Base-by-base conservation (phyloP, 495 filamentous ascomycete genomes). In the Monascus purpureus region DNA sequence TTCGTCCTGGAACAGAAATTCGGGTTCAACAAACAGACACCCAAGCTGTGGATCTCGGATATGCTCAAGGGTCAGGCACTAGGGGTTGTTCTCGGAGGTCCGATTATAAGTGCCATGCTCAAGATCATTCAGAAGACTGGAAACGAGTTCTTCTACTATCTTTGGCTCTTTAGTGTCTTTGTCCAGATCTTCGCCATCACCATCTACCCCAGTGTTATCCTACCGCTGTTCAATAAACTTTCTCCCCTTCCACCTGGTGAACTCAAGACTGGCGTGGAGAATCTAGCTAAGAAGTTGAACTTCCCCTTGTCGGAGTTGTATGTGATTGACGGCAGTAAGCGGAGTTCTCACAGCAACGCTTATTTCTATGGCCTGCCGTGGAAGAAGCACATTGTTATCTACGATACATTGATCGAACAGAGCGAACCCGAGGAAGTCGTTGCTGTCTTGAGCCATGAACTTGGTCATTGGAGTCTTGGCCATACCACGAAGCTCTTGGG, bases 331-430 rank as follows among this genome's bases (percentile, higher is more conserved):
- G 92, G 90, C 18, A 93, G 85, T 66, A 95, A 93, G 70, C 77
- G 90, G 40, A 88, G 80, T 46, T 85, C 90, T 17, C 90, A 97
- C 61, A 92, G 82, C 63, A 97, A 97, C 48, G 90, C 90, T 28
- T 97, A 96, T 59, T 97, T 97, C 61, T 93, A 90, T 40, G 90
- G 90, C 32, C 68, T 97, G 34, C 90, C 90, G 5, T 96, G 90
- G 87, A 95, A 93, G 72, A 97, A 97, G 72, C 90, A 94, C 63
- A 97, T 97, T 59, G 90, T 97, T 43, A 92, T 97, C 50, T 97
- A 92, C 46, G 90, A 97, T 49, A 97, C 90, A 8, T 57, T 97
- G 41, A 86, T 97, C 32, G 88, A 95, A 55, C 92, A 96, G 67
- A 87, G 77, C 52, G 73, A 84, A 41, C 73, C 77, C 2, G 70